A percentile compares a stretch with the other conserved stretches of the same genome.
Conservation (phyloP, 495 filamentous ascomycete genomes). For the Corynascus novoguineensis region DNA sequence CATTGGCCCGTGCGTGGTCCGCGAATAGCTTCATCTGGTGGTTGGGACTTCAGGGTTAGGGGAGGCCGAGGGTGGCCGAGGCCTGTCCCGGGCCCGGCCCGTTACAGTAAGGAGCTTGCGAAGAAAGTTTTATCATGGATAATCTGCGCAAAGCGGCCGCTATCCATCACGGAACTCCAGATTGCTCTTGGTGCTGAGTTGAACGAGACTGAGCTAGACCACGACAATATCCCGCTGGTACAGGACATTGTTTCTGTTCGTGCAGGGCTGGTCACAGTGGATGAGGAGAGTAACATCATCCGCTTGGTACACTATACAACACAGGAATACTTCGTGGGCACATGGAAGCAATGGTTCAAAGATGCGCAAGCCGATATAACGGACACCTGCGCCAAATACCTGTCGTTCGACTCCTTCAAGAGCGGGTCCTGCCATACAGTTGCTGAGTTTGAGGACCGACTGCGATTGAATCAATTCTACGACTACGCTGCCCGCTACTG, state of each 20-base stretch:
- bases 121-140: slow-evolving; percentile 44
- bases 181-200: slow-evolving; percentile 43
- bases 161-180: slow-evolving; percentile 42
- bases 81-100: too few relatives aligned
- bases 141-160: slow-evolving; percentile 32
- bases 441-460: slow-evolving; percentile 25
- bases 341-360: slow-evolving; percentile 31
- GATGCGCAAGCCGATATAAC: slow-evolving; percentile 15
- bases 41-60: too few relatives aligned
- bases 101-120: slow-evolving; percentile 35
- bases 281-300: slow-evolving; percentile 42
- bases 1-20: too few relatives aligned
- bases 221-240: slow-evolving; percentile 33
- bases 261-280: slow-evolving; percentile 48
- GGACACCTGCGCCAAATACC: slow-evolving; percentile 38
- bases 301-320: slow-evolving; percentile 54
- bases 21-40: too few relatives aligned
- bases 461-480: slow-evolving; percentile 32
- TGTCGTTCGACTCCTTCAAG: slow-evolving; percentile 36
- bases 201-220: slow-evolving; percentile 30
- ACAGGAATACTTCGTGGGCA: slow-evolving; percentile 47
- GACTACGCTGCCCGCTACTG: slow-evolving; percentile 42
- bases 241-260: slow-evolving; percentile 45
- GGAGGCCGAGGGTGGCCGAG: too few relatives aligned
- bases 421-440: slow-evolving; percentile 24